phyloP scores from a whole-genome alignment of 108 stramenopile species.

The Skeletonema costatum region DNA sequence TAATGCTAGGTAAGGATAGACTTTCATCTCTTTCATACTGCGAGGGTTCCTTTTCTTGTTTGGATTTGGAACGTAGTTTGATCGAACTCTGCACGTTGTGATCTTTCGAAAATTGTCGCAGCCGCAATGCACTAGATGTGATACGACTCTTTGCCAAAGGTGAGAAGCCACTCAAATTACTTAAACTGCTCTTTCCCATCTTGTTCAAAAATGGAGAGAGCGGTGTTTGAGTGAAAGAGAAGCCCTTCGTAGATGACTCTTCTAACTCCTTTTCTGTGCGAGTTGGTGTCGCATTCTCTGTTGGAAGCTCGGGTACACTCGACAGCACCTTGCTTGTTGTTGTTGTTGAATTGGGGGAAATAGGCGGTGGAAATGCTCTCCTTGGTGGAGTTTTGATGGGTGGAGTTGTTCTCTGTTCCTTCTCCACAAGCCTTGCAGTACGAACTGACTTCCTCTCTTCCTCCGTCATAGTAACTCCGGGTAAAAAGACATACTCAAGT shows the following conservation, averaged over 20 bases:
- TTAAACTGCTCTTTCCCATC: not conserved
- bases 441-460: slow-evolving; percentile 22
- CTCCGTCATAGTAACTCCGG: slow-evolving; percentile 38
- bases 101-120: slow-evolving; percentile 45
- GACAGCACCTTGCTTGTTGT: not conserved
- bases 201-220: slow-evolving; percentile 9
- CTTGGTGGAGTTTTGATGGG: not conserved
- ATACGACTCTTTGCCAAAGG: slow-evolving; percentile 45
- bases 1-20: not conserved
- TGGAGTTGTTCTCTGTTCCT: not conserved
- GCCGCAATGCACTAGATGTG: slow-evolving; percentile 27
- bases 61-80: not conserved
- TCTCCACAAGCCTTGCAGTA: not conserved
- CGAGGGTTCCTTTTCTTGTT: not conserved
- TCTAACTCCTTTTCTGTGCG: not conserved
- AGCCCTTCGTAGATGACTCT: not conserved
- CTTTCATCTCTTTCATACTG: not conserved
- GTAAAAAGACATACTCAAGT: slow-evolving; percentile 46
- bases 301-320: not conserved
- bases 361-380: not conserved
- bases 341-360: not conserved
- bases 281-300: not conserved
- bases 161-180: slow-evolving; percentile 15
- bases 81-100: slow-evolving; percentile 9
- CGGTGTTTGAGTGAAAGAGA: not conserved